Conservation (phyloP, 1,284 basidiomycete genomes). For the Rugiboletus extremiorientalis region DNA sequence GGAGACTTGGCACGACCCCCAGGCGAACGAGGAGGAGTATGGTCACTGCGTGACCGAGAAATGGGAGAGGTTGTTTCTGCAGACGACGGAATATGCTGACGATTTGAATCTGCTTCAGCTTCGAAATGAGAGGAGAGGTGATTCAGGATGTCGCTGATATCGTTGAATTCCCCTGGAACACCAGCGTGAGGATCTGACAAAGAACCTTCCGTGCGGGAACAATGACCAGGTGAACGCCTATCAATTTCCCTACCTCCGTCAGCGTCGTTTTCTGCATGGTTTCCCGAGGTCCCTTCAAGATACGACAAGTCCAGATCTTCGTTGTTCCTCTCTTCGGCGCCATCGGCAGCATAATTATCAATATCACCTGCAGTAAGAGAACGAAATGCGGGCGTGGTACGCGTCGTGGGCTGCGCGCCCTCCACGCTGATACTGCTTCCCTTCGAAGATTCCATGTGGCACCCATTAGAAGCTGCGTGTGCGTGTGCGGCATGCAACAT, state of each 20-base stretch:
- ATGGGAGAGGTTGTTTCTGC: conserved; percentile 28
- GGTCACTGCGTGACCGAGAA: conserved; percentile 32
- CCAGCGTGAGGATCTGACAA: conserved; percentile 40
- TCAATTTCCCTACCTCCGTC: conserved; percentile 35
- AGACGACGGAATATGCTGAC: conserved; percentile 32
- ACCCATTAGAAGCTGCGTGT: conserved; percentile 51
- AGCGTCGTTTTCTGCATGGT: conserved; percentile 41
- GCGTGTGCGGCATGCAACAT: conserved; percentile 73
- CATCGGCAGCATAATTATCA: conserved; percentile 32
- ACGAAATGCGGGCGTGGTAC: conserved; percentile 72
- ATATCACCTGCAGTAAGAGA: conserved; percentile 61
- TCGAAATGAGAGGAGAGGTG: conserved; percentile 71
- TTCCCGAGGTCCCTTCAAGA: conserved; percentile 26
- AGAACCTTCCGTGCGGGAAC: conserved; percentile 29
- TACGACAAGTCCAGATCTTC: conserved; percentile 62
- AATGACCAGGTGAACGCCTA: conserved; percentile 31
- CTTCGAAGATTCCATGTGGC: conserved; percentile 45
- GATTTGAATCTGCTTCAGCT: conserved; percentile 45
- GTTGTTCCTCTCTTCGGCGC: conserved; percentile 38
- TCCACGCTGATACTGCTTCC: conserved; percentile 43
- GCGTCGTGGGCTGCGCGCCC: conserved; percentile 54
- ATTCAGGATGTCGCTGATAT: conserved; percentile 72
- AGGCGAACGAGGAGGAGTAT: conserved; percentile 26
- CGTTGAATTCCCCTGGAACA: conserved; percentile 57
- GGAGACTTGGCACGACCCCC: conserved; percentile 18